Evolutionary conservation across 1,139 yeast genomes (phyloP), one percentile per base, ranked within the genome.

Genomic region (Candida neerlandica): DNA sequence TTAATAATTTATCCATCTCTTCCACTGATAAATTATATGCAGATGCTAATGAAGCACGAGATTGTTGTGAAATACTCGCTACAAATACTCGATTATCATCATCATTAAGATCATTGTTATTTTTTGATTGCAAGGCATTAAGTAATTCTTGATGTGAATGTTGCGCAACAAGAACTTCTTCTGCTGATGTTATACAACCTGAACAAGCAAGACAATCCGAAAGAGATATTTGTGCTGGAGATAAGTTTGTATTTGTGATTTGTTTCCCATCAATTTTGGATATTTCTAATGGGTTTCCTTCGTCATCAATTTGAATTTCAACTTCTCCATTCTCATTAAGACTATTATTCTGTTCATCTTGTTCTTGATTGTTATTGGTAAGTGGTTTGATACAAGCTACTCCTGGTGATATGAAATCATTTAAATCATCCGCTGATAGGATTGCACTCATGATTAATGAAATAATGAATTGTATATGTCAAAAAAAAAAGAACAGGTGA

Each of bases 181-280:
- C 99, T 12, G 97, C 96, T 10, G 96, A 89, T 0, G 99, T 94
- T 53, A 94, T 91, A 66, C 99, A 94, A 1, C 99, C 99, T 3
- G 96, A 85, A 62, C 99, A 94, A 0, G 99, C 99, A 47, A 94
- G 73, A 67, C 99, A 94, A 71, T 94, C 99, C 9, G 92, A 85
- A 42, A 94, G 70, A 2, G 96, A 87, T 46, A 94, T 94, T 58
- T 89, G 94, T 0, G 97, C 99, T 43, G 92, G 86, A 34, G 86
- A 79, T 7, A 91, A 74, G 41, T 73, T 73, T 23, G 27, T 7
- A n/a, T n/a, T n/a, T 23, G 27, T 23, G 21, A 66, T 61, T 14
- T 75, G 70, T 18, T 73, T 69, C 6, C 85, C 86, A 54, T 86
- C 89, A 43, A 77, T 73, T 53, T 69, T 67, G 3, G 85, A 80